phyloP scores from a whole-genome alignment of 805 yeast species.

The Metschnikowia cerradonensis region DNA sequence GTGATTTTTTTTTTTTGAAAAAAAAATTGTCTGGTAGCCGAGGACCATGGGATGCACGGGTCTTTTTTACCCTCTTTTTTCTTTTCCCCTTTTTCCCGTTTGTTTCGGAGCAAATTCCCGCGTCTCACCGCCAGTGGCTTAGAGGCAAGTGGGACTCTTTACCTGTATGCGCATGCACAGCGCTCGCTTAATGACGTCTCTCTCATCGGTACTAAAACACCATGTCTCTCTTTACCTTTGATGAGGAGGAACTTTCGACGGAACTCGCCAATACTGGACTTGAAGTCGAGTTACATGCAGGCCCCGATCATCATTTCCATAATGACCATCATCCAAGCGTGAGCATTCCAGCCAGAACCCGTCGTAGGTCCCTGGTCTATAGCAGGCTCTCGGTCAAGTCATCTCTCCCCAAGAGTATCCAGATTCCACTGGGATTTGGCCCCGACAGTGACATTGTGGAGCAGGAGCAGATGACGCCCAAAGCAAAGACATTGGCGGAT shows the following conservation, averaged over 20 bases:
- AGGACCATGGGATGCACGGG: no score
- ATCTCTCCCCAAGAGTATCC: conserved; percentile 12
- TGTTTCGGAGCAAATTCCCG: no score
- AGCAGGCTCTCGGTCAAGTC: conserved; percentile 18
- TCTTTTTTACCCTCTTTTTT: no score
- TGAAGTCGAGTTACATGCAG: neutral
- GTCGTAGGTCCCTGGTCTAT: conserved; percentile 18
- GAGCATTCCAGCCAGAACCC: neutral
- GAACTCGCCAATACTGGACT: conserved; percentile 9
- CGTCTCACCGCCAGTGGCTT: neutral
- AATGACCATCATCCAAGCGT: neutral
- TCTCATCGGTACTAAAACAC: neutral
- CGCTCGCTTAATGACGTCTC: conserved; percentile 1
- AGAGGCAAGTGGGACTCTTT: neutral
- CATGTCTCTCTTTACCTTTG: conserved; percentile 18
- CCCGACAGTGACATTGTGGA: neutral
- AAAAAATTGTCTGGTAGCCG: no score
- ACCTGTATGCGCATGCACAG: neutral
- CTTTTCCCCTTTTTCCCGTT: no score
- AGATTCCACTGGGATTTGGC: conserved; percentile 16
- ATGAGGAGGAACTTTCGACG: conserved; percentile 17
- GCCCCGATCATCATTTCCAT: neutral
- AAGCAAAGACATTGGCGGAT: conserved; percentile 29
- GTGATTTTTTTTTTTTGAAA: no score
- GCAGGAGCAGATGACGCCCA: neutral